phyloP scores from a whole-genome alignment of 1,284 basidiomycete genomes.

The Leccinum fuscescens region DNA sequence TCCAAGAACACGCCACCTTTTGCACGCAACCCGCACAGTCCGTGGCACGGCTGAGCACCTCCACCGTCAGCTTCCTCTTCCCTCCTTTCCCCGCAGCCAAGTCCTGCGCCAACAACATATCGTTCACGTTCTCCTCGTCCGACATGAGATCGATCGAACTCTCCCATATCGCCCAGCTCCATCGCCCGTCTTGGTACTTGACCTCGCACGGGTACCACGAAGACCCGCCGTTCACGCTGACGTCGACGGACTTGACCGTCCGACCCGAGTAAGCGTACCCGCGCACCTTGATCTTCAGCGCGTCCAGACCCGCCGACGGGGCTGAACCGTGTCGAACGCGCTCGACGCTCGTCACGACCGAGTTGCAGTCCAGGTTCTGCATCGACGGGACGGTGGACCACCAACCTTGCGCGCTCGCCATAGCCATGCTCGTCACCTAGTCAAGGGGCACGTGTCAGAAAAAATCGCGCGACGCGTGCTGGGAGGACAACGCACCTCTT shows the following conservation, averaged over 20 bases:
- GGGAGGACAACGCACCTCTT: conserved; percentile 14
- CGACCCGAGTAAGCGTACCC: conserved; percentile 61
- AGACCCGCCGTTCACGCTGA: conserved; percentile 51
- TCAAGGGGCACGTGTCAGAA: background rate
- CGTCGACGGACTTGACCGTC: conserved; percentile 48
- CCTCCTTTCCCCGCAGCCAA: conserved; percentile 7
- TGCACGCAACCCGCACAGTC: conserved; percentile 35
- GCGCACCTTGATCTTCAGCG: conserved; percentile 42
- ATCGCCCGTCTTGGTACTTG: conserved; percentile 59
- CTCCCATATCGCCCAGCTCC: conserved; percentile 75
- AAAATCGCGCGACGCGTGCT: background rate
- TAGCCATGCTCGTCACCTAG: conserved; percentile 48
- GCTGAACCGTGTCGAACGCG: conserved; percentile 20
- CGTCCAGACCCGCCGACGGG: conserved; percentile 21
- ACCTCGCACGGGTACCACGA: conserved; percentile 53
- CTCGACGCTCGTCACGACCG: conserved; percentile 49
- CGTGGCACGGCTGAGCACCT: conserved; percentile 36
- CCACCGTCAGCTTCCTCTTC: conserved; percentile 17
- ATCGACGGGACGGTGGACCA: conserved; percentile 56
- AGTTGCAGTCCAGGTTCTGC: conserved; percentile 61
- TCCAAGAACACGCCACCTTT: conserved; percentile 36
- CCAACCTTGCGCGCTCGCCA: conserved; percentile 40
- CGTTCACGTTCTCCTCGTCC: conserved; percentile 15
- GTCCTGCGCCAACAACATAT: conserved; percentile 16
- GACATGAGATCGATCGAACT: conserved; percentile 37